Evolutionary conservation across 2,329 filamentous ascomycete genomes (phyloP).

Genomic region (Sporothrix euskadiensis): DNA sequence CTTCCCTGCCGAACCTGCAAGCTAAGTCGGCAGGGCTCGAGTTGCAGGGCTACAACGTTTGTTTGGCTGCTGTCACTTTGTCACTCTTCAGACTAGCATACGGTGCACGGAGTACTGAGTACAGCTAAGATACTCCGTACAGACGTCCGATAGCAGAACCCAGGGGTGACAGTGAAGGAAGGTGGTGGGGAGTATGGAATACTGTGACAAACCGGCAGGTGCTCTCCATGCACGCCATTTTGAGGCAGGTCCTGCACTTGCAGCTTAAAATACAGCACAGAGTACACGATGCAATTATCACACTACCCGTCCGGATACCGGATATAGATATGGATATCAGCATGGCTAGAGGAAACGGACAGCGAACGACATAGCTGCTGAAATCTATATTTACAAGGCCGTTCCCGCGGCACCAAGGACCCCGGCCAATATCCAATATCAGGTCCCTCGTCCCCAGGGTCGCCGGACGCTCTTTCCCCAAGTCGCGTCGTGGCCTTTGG

Average conservation of each 20-base stretch:
- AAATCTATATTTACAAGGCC: neutral
- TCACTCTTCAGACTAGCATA: neutral
- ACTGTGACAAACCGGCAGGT: constrained; percentile 5
- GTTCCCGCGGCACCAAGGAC: neutral
- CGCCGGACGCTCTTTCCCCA: neutral
- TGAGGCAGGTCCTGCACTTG: neutral
- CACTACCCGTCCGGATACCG: neutral
- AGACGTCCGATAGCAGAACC: neutral
- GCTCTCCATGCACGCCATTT: neutral
- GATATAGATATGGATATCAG: neutral
- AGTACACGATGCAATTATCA: neutral
- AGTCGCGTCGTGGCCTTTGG: neutral
- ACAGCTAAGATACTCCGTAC: neutral
- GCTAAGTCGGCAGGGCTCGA: neutral
- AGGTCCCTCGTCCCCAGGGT: neutral
- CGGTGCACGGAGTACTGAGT: neutral
- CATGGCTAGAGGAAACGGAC: neutral
- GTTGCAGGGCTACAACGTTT: neutral
- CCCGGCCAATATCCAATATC: neutral
- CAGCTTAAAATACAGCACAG: neutral
- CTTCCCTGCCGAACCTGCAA: constrained; percentile 8
- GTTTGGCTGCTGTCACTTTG: neutral
- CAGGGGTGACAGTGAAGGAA: neutral
- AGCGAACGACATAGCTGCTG: neutral
- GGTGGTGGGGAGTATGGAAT: neutral